phyloP scores from a whole-genome alignment of 805 yeast genomes.

The Myxozyma vanderwaltii region DNA sequence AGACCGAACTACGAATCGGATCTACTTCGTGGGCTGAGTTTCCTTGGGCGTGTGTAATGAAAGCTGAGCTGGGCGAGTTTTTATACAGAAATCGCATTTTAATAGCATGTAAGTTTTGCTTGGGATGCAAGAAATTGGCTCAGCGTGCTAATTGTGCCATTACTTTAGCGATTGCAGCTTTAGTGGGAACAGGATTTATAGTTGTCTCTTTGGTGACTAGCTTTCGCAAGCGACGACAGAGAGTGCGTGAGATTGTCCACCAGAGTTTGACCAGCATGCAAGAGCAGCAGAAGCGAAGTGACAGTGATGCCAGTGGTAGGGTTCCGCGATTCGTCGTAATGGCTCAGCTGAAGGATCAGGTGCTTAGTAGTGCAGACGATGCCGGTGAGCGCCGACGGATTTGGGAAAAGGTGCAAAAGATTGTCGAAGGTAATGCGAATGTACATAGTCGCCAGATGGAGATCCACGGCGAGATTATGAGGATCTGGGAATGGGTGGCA shows the following conservation, averaged over 20 bases:
- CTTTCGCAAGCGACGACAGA: slow-evolving; percentile 4
- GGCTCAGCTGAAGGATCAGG: slow-evolving; percentile 61
- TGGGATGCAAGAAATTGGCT: not conserved
- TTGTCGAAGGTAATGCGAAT: slow-evolving; percentile 34
- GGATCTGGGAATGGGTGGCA: slow-evolving; percentile 75
- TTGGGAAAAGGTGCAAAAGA: slow-evolving; percentile 34
- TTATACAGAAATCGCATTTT: slow-evolving; percentile 1
- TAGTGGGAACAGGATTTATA: not conserved
- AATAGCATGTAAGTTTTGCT: not conserved
- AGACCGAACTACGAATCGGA: slow-evolving; percentile 7
- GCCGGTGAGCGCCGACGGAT: slow-evolving; percentile 34
- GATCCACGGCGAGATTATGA: slow-evolving; percentile 77
- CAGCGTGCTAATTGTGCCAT: not conserved
- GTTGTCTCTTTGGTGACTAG: not conserved
- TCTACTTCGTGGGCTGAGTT: slow-evolving; percentile 19
- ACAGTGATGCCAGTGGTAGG: slow-evolving; percentile 42
- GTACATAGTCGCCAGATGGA: slow-evolving; percentile 38
- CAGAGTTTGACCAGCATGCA: slow-evolving; percentile 35
- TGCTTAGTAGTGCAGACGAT: slow-evolving; percentile 43
- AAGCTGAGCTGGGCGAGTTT: slow-evolving; percentile 6
- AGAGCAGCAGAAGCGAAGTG: slow-evolving; percentile 33
- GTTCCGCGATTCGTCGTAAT: slow-evolving; percentile 59
- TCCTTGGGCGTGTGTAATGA: slow-evolving; percentile 21
- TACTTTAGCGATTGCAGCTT: not conserved
- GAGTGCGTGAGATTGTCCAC: slow-evolving; percentile 30